Evolutionary conservation across 208 protist genomes (phyloP).

Genomic region (Trypanosoma brucei): DNA sequence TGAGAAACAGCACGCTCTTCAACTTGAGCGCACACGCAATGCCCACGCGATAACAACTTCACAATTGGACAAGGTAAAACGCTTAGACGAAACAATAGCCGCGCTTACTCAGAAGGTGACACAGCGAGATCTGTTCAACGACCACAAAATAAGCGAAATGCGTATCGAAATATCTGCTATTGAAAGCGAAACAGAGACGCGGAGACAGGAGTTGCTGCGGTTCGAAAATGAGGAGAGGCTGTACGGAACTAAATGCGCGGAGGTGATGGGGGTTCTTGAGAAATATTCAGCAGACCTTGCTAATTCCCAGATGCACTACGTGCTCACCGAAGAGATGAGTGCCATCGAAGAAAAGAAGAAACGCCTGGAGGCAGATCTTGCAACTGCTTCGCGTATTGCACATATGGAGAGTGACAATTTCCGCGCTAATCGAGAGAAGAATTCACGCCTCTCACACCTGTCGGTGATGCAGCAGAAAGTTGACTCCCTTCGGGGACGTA

Average conservation of each 20-base stretch:
- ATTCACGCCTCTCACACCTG: conserved; percentile 53
- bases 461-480: conserved; percentile 66
- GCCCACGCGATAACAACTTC: conserved; percentile 36
- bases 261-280: conserved; percentile 40
- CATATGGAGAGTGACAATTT: conserved; percentile 49
- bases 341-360: conserved; percentile 41
- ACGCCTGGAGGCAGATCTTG: conserved; percentile 62
- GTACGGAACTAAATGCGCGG: conserved; percentile 40
- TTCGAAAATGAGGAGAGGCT: conserved; percentile 55
- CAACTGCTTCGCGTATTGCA: conserved; percentile 53
- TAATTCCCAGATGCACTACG: conserved; percentile 32
- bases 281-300: conserved; percentile 56
- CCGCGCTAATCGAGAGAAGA: conserved; percentile 55
- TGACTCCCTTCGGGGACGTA: conserved; percentile 45
- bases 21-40: conserved; percentile 38
- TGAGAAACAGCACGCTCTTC: conserved; percentile 20
- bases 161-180: conserved; percentile 64
- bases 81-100: conserved; percentile 52
- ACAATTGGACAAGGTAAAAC: conserved; percentile 49
- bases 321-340: conserved; percentile 33
- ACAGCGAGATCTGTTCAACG: conserved; percentile 52
- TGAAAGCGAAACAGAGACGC: conserved; percentile 47
- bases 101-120: conserved; percentile 41
- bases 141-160: conserved; percentile 66
- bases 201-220: conserved; percentile 46